Evolutionary conservation across 148 eudicot species (phyloP).

Genomic region (Persicaria maculosa): DNA sequence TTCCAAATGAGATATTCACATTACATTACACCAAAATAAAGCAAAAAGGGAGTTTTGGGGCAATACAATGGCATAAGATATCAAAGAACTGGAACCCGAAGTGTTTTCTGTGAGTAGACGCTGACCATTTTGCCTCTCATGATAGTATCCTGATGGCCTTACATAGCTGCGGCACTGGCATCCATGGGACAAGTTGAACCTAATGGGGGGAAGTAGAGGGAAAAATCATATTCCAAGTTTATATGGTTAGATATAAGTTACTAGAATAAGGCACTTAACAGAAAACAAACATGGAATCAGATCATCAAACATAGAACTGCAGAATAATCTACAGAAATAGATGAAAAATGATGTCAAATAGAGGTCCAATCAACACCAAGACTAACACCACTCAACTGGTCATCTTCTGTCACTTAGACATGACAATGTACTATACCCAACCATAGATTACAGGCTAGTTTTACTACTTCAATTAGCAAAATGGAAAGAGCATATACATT

Average conservation of each 20-base stretch:
- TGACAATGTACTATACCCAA: background rate
- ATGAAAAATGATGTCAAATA: background rate
- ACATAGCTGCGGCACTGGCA: slow-evolving; percentile 32
- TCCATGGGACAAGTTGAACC: slow-evolving; percentile 35
- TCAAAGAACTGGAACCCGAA: slow-evolving; percentile 21
- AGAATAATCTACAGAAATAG: background rate
- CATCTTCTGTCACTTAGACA: background rate
- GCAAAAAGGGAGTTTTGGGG: slow-evolving; percentile 10
- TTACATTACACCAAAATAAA: slow-evolving; percentile 8
- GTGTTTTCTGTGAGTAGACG: slow-evolving; percentile 20
- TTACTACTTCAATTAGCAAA: background rate
- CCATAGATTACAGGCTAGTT: background rate
- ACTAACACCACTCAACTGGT: background rate
- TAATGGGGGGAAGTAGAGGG: slow-evolving; percentile 6
- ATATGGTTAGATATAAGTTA: background rate
- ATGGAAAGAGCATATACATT: background rate
- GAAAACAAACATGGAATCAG: background rate
- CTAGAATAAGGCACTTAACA: background rate
- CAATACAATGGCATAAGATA: slow-evolving; percentile 41
- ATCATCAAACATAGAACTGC: background rate
- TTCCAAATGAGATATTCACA: background rate
- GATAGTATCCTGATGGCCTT: slow-evolving; percentile 23
- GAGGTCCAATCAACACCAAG: background rate
- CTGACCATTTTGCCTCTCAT: slow-evolving; percentile 18
- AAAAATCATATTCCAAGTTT: background rate